These are phyloP conservation scores for Gonium pectorale DNA, from an alignment of 139 green algal species.

Conservation along the genomic window DNA sequence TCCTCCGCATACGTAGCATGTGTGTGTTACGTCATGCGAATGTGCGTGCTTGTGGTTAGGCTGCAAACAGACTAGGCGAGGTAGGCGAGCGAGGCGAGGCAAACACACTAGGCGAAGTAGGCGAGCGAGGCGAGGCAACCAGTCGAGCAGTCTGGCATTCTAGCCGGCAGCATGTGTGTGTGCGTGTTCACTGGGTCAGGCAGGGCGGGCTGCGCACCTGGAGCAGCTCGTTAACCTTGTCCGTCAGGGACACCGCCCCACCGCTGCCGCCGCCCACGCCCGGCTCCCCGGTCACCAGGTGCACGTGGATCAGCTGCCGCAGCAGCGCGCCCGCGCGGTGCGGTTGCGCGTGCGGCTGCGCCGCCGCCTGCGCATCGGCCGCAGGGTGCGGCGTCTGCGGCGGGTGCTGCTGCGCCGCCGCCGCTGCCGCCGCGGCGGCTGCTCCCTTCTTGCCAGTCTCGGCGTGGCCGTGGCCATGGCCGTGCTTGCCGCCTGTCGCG, in stretches of 20 bases:
- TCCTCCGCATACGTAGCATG: too few species aligned
- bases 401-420: background rate
- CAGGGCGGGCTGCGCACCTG: too few species aligned
- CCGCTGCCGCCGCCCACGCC: background rate
- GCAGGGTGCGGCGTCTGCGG: too few species aligned
- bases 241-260: background rate
- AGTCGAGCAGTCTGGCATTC: too few species aligned
- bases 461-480: background rate
- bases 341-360: background rate
- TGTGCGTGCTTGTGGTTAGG: too few species aligned
- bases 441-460: background rate
- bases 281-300: conserved; percentile 63
- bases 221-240: conserved; percentile 56
- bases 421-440: background rate
- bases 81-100: too few species aligned
- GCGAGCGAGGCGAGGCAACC: too few species aligned
- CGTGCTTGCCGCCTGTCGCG: conserved; percentile 10
- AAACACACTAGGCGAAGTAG: too few species aligned
- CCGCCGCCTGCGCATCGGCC: background rate
- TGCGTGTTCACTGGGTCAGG: too few species aligned
- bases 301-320: conserved; percentile 76
- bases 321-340: conserved; percentile 64
- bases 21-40: too few species aligned
- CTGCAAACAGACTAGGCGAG: too few species aligned
- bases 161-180: too few species aligned